Conservation (phyloP, 1,139 yeast genomes). For the Entelexis sorbosivorans region DNA sequence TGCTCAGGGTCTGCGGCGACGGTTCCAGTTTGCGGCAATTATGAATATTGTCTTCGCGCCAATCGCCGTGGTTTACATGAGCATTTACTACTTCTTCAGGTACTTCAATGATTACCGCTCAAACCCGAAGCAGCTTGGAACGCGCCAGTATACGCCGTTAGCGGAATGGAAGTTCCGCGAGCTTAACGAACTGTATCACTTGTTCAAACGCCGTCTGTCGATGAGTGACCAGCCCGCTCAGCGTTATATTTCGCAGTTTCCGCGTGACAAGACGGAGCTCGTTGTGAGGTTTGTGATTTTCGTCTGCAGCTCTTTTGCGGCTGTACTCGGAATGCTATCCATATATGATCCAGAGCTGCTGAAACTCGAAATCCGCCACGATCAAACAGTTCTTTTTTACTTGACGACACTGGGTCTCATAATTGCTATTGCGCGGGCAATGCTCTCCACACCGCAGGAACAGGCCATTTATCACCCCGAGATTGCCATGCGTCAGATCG, state of each 20-base stretch:
- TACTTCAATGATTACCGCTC: slow-evolving; percentile 88
- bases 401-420: slow-evolving; percentile 76
- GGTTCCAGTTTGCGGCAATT: slow-evolving; percentile 81
- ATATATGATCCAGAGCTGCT: slow-evolving; percentile 85
- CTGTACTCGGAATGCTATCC: slow-evolving; percentile 73
- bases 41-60: slow-evolving; percentile 77
- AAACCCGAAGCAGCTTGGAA: slow-evolving; percentile 74
- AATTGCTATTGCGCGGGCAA: slow-evolving; percentile 60
- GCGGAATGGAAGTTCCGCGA: slow-evolving; percentile 95
- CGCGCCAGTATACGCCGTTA: slow-evolving; percentile 82
- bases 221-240: slow-evolving; percentile 71
- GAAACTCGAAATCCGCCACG: slow-evolving; percentile 77
- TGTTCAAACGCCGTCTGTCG: slow-evolving; percentile 67
- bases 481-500: slow-evolving; percentile 61
- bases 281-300: slow-evolving; percentile 58
- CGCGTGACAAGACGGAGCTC: slow-evolving; percentile 58
- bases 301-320: slow-evolving; percentile 77
- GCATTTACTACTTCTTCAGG: slow-evolving; percentile 71
- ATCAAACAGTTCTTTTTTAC: slow-evolving; percentile 72
- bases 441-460: slow-evolving; percentile 39
- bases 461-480: slow-evolving; percentile 81
- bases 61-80: slow-evolving; percentile 69
- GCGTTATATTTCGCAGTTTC: slow-evolving; percentile 80
- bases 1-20: slow-evolving; percentile 56
- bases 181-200: slow-evolving; percentile 82